These are phyloP conservation scores for Moesziomyces sp. DNA, from an alignment of 1,284 basidiomycete species.

Conservation along the genomic window DNA sequence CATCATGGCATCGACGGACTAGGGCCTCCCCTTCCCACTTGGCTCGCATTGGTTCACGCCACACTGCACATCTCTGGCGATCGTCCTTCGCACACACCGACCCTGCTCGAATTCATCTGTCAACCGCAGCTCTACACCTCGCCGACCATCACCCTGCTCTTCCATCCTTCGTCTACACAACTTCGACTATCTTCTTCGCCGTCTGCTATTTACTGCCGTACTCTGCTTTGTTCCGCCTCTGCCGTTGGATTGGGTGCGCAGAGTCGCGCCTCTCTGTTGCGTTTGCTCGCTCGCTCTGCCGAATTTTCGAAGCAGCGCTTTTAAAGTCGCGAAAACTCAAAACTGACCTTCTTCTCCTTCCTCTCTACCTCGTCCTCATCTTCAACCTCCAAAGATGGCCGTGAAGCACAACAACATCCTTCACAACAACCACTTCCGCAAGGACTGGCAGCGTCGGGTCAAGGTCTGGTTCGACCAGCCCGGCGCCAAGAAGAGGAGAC, in stretches of 20 bases:
- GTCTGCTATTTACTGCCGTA: too few relatives aligned
- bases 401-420: slow-evolving; percentile 68
- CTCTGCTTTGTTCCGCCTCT: not conserved
- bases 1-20: too few relatives aligned
- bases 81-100: too few relatives aligned
- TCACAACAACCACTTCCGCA: slow-evolving; percentile 89
- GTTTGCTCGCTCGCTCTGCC: not conserved
- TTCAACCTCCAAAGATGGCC: slow-evolving; percentile 52
- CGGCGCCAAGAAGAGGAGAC: slow-evolving; percentile 95
- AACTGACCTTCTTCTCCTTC: slow-evolving; percentile 24
- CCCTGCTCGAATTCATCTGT: too few relatives aligned
- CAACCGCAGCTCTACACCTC: too few relatives aligned
- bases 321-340: slow-evolving; percentile 4
- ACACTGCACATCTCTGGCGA: too few relatives aligned
- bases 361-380: slow-evolving; percentile 5
- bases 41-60: too few relatives aligned
- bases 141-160: too few relatives aligned
- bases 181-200: too few relatives aligned
- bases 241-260: not conserved
- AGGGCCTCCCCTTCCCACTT: too few relatives aligned
- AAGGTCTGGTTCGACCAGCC: slow-evolving; percentile 99
- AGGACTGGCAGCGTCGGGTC: slow-evolving; percentile 83
- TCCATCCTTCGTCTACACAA: too few relatives aligned
- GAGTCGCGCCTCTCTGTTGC: slow-evolving; percentile 4
- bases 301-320: not conserved